Evolutionary conservation across 2,329 filamentous ascomycete genomes (phyloP).

Genomic region (Aspergillus aculeatus): DNA sequence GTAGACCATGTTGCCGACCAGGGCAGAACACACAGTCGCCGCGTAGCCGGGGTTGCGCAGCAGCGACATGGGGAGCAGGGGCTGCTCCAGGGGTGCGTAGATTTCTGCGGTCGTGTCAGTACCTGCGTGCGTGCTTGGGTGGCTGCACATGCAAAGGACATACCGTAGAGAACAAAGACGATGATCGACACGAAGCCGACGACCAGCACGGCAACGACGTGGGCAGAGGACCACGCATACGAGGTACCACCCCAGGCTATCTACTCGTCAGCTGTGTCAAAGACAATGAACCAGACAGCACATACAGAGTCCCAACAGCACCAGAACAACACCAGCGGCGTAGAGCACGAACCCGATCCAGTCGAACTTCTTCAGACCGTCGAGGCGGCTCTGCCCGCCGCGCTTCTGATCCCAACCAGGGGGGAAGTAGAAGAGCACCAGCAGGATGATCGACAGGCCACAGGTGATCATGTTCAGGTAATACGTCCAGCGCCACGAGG

Average conservation of each 20-base stretch:
- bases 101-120: neutral
- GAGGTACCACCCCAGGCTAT: constrained; percentile 6
- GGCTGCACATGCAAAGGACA: neutral
- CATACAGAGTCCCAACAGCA: constrained; percentile 45
- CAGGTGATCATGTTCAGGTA: constrained; percentile 50
- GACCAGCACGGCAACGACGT: constrained; percentile 6
- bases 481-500: constrained; percentile 52
- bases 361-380: constrained; percentile 48
- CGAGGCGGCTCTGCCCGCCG: constrained; percentile 25
- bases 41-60: constrained; percentile 5
- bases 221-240: constrained; percentile 7
- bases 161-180: constrained; percentile 2
- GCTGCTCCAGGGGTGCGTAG: constrained; percentile 3
- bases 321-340: constrained; percentile 41
- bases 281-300: no score
- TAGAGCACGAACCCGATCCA: constrained; percentile 48
- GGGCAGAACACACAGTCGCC: neutral
- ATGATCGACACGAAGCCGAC: constrained; percentile 3
- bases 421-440: constrained; percentile 9
- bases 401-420: constrained; percentile 47
- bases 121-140: neutral
- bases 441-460: constrained; percentile 23
- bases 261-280: neutral
- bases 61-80: constrained; percentile 1
- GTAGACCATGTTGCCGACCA: constrained; percentile 6